These are phyloP conservation scores for Cryptococcus depauperatus DNA, from an alignment of 1,284 basidiomycete species.

Conservation along the genomic window DNA sequence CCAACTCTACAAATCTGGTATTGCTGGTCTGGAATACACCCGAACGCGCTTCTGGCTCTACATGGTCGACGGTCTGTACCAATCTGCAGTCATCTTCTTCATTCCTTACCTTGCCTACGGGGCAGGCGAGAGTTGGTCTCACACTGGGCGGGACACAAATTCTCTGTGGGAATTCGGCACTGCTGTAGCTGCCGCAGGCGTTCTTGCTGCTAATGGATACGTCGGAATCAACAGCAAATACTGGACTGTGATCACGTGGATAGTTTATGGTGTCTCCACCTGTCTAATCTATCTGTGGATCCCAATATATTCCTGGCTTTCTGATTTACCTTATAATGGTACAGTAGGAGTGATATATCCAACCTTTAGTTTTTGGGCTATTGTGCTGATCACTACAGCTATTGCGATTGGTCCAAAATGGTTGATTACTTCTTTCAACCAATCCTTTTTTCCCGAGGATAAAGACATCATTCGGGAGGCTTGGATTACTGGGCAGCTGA, in stretches of 20 bases:
- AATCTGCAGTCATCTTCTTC: slow-evolving; percentile 83
- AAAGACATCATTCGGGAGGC: slow-evolving; percentile 74
- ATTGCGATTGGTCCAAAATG: slow-evolving; percentile 58
- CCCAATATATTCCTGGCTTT: slow-evolving; percentile 70
- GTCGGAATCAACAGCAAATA: slow-evolving; percentile 83
- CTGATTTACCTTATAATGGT: slow-evolving; percentile 59
- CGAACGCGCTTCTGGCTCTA: slow-evolving; percentile 86
- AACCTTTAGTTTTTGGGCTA: slow-evolving; percentile 72
- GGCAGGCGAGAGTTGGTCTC: slow-evolving; percentile 54
- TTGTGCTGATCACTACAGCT: slow-evolving; percentile 59
- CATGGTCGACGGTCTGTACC: slow-evolving; percentile 90
- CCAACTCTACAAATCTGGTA: slow-evolving; percentile 86
- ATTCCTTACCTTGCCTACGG: slow-evolving; percentile 75
- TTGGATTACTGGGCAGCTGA: slow-evolving; percentile 78
- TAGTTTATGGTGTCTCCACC: slow-evolving; percentile 69
- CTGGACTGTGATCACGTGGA: slow-evolving; percentile 81
- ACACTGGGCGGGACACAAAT: slow-evolving; percentile 66
- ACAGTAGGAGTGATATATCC: slow-evolving; percentile 69
- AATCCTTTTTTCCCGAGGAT: slow-evolving; percentile 40
- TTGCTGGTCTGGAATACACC: slow-evolving; percentile 87
- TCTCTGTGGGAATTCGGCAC: slow-evolving; percentile 86
- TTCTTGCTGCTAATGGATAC: slow-evolving; percentile 77
- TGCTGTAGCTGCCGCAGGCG: slow-evolving; percentile 76
- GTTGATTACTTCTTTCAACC: slow-evolving; percentile 19
- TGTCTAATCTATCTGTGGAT: slow-evolving; percentile 76